Evolutionary conservation across 2,329 filamentous ascomycete genomes (phyloP), one percentile per base, ranked within the genome.

Genomic region (Epichloe sp.): DNA sequence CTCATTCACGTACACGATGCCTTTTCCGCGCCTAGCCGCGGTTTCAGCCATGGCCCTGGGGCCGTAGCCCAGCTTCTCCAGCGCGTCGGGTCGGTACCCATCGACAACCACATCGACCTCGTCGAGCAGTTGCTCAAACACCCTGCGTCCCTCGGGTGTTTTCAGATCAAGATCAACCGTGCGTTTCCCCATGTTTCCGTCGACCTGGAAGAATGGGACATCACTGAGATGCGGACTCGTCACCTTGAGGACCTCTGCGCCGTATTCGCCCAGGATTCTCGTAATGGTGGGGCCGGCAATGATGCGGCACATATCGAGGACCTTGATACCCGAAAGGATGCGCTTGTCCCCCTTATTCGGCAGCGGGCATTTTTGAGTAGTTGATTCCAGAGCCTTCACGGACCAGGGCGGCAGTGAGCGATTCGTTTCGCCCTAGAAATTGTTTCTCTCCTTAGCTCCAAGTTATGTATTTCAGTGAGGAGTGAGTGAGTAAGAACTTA

Each of bases 261-360:
- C 86, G 60, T 88, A 83, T 55, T 86, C 85, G n/a, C 82, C 83
- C 0, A 89, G 73, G 2, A 81, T 81, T 34, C 83, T 78, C 3
- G 80, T 80, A 56, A 88, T 81, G 4, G 82, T 79, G n/a, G 85
- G 85, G 0, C 84, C 85, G 3, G 85, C 85, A 55, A 89, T 87
- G 59, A 88, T 82, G 41, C 85, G 80, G 60, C 83, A 86, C 34
- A 89, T 68, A 61, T 90, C 86, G 5, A 89, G 73, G 5, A 89
- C 84, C 56, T 83, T 84, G 62, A 88, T 73, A 0, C 85, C 85
- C 60, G 72, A 53, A 69, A 80, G 58, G 58, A 69, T 65, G 11
- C 65, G 65, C 6, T 51, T 56, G 2, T 56, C 53, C 3, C 55
- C 45, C 1, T 21, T 55, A 3, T 51, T 42, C 11, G 60, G 52